These are phyloP conservation scores for Cynanchum wilfordii DNA, from an alignment of 257 asterid species.

Conservation along the genomic window DNA sequence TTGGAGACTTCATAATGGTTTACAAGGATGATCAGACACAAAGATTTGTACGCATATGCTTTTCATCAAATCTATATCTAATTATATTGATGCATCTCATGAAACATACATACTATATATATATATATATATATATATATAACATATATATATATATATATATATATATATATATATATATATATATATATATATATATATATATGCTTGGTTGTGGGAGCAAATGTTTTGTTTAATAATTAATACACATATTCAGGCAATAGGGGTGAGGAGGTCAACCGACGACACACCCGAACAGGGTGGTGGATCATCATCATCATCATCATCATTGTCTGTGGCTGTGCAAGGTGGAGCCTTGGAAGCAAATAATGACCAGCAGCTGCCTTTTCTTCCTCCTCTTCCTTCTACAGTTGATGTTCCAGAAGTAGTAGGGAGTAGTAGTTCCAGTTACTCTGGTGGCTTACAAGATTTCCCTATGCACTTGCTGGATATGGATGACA, in stretches of 20 bases:
- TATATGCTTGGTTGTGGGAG: neutral
- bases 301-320: neutral
- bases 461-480: conserved; percentile 14
- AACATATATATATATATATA: no score
- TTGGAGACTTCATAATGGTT: conserved; percentile 17
- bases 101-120: no score
- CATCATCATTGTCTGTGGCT: neutral
- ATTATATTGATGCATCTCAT: no score
- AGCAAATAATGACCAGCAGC: neutral
- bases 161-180: no score
- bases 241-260: neutral
- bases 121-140: no score
- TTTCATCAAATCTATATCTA: neutral
- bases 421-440: neutral
- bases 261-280: neutral
- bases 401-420: neutral
- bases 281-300: neutral
- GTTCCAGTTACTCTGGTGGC: neutral
- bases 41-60: neutral
- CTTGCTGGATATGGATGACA: neutral
- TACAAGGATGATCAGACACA: neutral
- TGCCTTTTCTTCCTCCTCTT: no score
- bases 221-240: neutral
- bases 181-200: no score
- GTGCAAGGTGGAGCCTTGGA: neutral